Base-by-base conservation (phyloP, 495 filamentous ascomycete genomes). In the Bathelium albidoporum region DNA sequence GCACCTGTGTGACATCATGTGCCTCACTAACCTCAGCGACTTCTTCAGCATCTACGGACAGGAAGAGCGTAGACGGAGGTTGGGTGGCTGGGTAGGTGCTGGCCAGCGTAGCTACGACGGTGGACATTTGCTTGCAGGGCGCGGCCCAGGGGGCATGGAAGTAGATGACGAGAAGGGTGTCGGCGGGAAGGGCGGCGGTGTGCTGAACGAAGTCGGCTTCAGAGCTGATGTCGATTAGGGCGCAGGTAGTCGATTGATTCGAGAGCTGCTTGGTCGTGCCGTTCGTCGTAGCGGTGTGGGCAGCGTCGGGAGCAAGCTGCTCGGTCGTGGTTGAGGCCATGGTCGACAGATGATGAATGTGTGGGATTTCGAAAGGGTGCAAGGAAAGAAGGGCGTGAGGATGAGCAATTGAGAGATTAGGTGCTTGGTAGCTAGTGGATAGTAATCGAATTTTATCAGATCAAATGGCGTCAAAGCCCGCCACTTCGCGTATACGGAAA, bases 81-180 rank as follows among this genome's bases (percentile, higher is more conserved):
- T 79, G 73, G 60, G 82, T 81, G 32, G 79, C 80, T 59, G 88
- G 83, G 76, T 94, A 93, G 66, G 91, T 87, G 65, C 83, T 82
- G 61, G 92, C 91, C 63, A 99, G 87, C 32, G 89, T 86, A 69
- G 81, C 77, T 63, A 99, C 85, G 62, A 96, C 87, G n/a, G 83
- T 85, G 66, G 83, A 82, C 91, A 96, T 96, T 76, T 96, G 91
- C 61, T 87, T 82, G 79, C 94, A 97, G 14, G 91, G 94, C 32
- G 89, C 90, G n/a, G 95, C 94, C 94, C 95, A 97, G 69, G 91
- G 87, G 0, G 95, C 89, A 76, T 96, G 87, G 79, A 97, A 97
- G 73, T 91, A 96, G 69, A 96, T 82, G 68, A 96, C 83, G 58
- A 89, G 76, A 39, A 96, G 82, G 12, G 87, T 81, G 5, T 85